Evolutionary conservation across 1,284 basidiomycete species (phyloP).

Genomic region (Nidula niveotomentosa): DNA sequence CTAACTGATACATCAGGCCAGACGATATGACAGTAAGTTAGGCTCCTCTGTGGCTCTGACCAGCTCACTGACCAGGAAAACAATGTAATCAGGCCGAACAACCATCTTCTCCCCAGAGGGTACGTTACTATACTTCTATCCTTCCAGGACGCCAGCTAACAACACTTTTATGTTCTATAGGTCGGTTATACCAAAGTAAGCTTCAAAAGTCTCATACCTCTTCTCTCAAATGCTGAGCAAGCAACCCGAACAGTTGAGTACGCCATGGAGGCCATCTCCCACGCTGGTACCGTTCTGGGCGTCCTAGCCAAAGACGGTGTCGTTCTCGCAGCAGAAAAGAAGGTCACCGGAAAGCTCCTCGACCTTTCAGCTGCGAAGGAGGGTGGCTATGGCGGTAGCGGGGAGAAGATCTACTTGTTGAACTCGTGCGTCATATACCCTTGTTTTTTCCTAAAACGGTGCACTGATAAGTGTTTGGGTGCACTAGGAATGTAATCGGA

Average conservation of each 20-base stretch:
- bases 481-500: conserved; percentile 85
- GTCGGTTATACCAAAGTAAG: conserved; percentile 89
- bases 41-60: not conserved
- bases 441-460: not conserved
- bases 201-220: not conserved
- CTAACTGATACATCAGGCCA: conserved; percentile 50
- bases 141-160: conserved; percentile 10
- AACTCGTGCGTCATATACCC: conserved; percentile 64
- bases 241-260: conserved; percentile 77
- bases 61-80: no score
- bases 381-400: conserved; percentile 89
- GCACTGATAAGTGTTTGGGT: not conserved
- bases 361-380: conserved; percentile 87
- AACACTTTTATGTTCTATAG: conserved; percentile 33
- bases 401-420: conserved; percentile 96
- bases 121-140: conserved; percentile 30
- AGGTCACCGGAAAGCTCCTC: conserved; percentile 96
- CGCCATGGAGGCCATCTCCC: conserved; percentile 99
- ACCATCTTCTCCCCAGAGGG: conserved; percentile 97
- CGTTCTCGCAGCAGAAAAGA: conserved; percentile 99
- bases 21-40: conserved; percentile 85
- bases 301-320: conserved; percentile 96
- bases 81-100: conserved; percentile 67
- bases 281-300: conserved; percentile 94
- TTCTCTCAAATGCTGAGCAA: not conserved